Evolutionary conservation across 1,284 basidiomycete genomes (phyloP).

Genomic region (Ustilago vetiveriae): DNA sequence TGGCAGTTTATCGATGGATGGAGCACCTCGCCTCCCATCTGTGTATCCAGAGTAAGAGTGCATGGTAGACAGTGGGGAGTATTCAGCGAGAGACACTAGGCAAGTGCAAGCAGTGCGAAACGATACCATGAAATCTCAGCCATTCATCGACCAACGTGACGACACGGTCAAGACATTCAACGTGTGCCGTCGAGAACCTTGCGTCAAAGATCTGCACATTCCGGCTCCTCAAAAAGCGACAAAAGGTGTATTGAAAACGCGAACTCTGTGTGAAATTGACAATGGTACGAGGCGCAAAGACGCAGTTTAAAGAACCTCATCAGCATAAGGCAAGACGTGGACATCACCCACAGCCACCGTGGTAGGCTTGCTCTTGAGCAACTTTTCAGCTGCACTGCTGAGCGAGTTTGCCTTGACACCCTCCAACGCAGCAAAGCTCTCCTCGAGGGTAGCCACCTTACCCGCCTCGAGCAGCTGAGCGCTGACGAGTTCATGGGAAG

Average conservation of each 20-base stretch:
- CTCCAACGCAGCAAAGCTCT: conserved; percentile 52
- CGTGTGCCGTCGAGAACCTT: too few relatives aligned
- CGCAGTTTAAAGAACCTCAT: conserved; percentile 60
- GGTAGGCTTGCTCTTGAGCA: conserved; percentile 65
- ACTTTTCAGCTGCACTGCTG: conserved; percentile 48
- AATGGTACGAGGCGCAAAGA: too few relatives aligned
- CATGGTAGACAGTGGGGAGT: conserved; percentile 29
- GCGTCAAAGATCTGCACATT: too few relatives aligned
- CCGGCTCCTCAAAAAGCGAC: too few relatives aligned
- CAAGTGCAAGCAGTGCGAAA: too few relatives aligned
- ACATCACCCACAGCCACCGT: conserved; percentile 64
- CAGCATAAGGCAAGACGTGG: conserved; percentile 63
- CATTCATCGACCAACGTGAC: too few relatives aligned
- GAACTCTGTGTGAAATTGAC: too few relatives aligned
- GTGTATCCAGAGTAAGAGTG: conserved; percentile 31
- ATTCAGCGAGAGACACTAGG: conserved; percentile 4
- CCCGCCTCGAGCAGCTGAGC: conserved; percentile 55
- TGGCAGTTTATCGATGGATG: conserved; percentile 45
- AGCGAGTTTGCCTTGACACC: conserved; percentile 53
- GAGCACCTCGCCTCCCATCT: conserved; percentile 28
- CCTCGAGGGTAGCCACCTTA: conserved; percentile 44
- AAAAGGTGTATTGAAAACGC: conserved; percentile 1
- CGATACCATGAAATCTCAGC: neutral
- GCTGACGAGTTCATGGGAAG: conserved; percentile 52
- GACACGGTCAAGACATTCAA: too few relatives aligned